Base-by-base conservation (phyloP, 306 rosid genomes). In the Senna tora region DNA sequence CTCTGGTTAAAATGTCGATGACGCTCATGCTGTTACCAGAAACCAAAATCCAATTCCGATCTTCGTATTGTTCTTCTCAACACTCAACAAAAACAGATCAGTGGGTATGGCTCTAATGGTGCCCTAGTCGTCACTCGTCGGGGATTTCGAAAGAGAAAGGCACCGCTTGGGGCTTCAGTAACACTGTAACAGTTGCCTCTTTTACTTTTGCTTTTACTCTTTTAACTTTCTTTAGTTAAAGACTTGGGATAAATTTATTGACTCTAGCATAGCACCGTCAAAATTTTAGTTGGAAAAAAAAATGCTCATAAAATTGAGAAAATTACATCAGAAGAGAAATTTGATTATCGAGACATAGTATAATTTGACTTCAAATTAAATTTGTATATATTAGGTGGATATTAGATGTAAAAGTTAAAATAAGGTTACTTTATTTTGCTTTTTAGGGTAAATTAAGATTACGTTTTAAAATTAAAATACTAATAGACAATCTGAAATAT, bases 1-100 rank as follows among this genome's bases (percentile, higher is more conserved):
- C 99, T 80, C 99, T 84, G 25, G 99, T 95, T 59, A 95, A 82
- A 67, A 95, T 83, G 65, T 95, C 97, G 83, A 95, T 91, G 62
- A 95, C 97, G 74, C 96, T 95, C 99, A 95, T 95, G 78, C 60
- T 81, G 76, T 61, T 63, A 32, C 11, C 14, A 30, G 58, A 41
- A 34, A 39, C 67, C 25, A 39, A 53, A 78, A 52, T 46, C 2
- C 0, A 61, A 63, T 36, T 63, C 63, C 32, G 58, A 62, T 32
- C 39, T 9, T 20, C 32, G 19, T 5, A 25, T 9, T 38, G 7
- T 20, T 47, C 16, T n/a, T 11, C 39, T 14, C 22, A 28, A 67
- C 66, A 47, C 53, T 6, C 22, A 12, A 66, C 45, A 28, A 39
- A 19, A 6, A 42, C n/a, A 22, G 74, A 65, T 25, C 39, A 12